Evolutionary conservation across 345 rosid genomes (phyloP).

Genomic region (Salix purpurea): DNA sequence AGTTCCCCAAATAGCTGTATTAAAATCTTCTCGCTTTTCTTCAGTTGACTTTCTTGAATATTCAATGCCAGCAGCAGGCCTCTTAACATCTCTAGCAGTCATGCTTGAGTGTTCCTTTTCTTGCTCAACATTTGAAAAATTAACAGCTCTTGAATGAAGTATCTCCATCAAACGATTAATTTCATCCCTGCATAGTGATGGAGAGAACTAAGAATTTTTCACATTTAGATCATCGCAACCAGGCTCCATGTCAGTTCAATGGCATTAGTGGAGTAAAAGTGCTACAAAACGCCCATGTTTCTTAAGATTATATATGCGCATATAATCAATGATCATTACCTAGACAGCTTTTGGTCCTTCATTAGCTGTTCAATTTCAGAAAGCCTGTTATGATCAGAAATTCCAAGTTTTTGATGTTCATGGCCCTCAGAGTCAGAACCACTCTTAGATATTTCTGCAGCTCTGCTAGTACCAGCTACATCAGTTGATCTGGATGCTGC

Average conservation of each 20-base stretch:
- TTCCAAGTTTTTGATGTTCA: slow-evolving; percentile 17
- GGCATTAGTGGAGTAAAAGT: neutral
- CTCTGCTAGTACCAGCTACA: slow-evolving; percentile 30
- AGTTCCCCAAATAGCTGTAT: slow-evolving; percentile 31
- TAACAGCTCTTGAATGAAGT: slow-evolving; percentile 56
- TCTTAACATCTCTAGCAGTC: slow-evolving; percentile 27
- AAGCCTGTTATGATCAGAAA: slow-evolving; percentile 30
- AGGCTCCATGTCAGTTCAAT: neutral
- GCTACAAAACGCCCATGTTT: neutral
- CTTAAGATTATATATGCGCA: neutral
- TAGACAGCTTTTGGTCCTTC: slow-evolving; percentile 55
- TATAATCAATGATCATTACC: slow-evolving; percentile 34
- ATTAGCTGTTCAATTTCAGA: slow-evolving; percentile 72
- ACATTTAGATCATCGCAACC: neutral
- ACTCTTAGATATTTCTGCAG: slow-evolving; percentile 21
- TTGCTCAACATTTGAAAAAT: slow-evolving; percentile 30
- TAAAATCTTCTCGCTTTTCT: slow-evolving; percentile 36
- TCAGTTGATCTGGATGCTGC: slow-evolving; percentile 25
- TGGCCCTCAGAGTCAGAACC: slow-evolving; percentile 27
- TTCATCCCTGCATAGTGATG: slow-evolving; percentile 54
- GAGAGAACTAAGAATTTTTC: slow-evolving; percentile 13
- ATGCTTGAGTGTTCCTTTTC: slow-evolving; percentile 17
- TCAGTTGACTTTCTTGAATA: slow-evolving; percentile 31
- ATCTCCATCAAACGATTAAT: slow-evolving; percentile 56
- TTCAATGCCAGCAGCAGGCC: slow-evolving; percentile 28